A percentile compares a stretch with the other conserved stretches of the same genome.
These are phyloP conservation scores for Nicotiana rustica DNA, from an alignment of 305 asterid species.

Conservation along the genomic window DNA sequence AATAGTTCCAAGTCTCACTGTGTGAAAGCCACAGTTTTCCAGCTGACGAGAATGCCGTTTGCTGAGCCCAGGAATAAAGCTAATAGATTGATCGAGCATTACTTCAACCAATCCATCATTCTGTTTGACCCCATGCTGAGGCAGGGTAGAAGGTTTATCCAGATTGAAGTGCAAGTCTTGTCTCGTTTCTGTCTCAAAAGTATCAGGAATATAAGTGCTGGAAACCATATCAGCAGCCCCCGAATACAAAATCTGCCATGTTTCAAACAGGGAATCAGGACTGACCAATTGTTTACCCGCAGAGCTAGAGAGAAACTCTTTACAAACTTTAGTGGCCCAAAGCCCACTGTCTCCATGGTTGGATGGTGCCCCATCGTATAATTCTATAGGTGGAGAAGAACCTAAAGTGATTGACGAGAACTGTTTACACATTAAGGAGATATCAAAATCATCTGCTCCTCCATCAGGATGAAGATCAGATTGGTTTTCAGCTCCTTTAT, in stretches of 20 bases:
- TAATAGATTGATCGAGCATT: constrained; percentile 70
- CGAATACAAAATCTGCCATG: constrained; percentile 51
- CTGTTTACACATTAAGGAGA: constrained; percentile 66
- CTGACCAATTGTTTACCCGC: constrained; percentile 60
- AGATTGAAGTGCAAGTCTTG: constrained; percentile 46
- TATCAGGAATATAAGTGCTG: constrained; percentile 50
- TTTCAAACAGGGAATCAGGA: constrained; percentile 50
- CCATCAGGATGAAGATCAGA: constrained; percentile 47
- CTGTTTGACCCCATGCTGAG: constrained; percentile 46
- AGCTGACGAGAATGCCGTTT: constrained; percentile 70
- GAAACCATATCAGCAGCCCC: constrained; percentile 47
- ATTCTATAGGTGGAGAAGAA: constrained; percentile 68
- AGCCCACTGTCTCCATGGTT: constrained; percentile 54
- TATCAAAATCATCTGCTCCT: constrained; percentile 58
- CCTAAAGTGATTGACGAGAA: constrained; percentile 84
- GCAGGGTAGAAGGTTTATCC: constrained; percentile 45
- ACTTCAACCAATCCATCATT: constrained; percentile 55
- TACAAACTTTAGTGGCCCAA: constrained; percentile 59
- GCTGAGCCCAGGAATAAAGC: constrained; percentile 69
- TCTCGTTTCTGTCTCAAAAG: constrained; percentile 49
- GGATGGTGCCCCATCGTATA: constrained; percentile 65
- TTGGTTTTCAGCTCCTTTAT: constrained; percentile 51
- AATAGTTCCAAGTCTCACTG: constrained; percentile 56
- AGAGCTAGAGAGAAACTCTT: constrained; percentile 58
- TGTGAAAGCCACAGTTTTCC: constrained; percentile 81